phyloP scores from a whole-genome alignment of 2,329 filamentous ascomycete species.

The Byssothecium circinans region DNA sequence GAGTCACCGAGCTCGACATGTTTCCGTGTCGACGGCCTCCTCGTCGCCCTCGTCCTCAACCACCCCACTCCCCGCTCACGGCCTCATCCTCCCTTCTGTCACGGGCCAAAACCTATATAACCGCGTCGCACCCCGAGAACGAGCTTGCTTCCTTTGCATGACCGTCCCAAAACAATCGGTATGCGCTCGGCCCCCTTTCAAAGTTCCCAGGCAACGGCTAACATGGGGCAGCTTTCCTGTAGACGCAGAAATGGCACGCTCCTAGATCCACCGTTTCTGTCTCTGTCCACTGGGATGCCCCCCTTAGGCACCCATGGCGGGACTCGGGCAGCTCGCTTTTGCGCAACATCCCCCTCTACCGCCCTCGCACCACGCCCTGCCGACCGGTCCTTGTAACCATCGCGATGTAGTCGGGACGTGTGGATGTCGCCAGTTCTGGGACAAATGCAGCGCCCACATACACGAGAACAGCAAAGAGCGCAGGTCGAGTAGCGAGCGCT shows the following conservation, averaged over 20 bases:
- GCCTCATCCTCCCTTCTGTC: conserved; percentile 15
- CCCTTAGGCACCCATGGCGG: conserved; percentile 40
- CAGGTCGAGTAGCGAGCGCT: conserved; percentile 30
- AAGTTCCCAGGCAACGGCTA: conserved; percentile 25
- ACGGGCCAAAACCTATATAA: conserved; percentile 12
- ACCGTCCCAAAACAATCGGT: conserved; percentile 30
- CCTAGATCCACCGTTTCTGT: conserved; percentile 27
- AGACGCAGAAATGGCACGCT: conserved; percentile 32
- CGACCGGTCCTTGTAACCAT: conserved; percentile 57
- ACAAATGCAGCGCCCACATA: conserved; percentile 36
- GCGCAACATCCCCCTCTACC: conserved; percentile 17
- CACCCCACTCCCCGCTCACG: conserved; percentile 19
- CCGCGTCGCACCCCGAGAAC: conserved; percentile 14
- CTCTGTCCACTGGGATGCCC: conserved; percentile 35
- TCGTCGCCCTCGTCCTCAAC: conserved; percentile 13
- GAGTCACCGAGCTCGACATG: conserved; percentile 26
- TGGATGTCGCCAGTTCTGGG: conserved; percentile 59
- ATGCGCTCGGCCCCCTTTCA: conserved; percentile 28
- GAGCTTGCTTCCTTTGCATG: conserved; percentile 19
- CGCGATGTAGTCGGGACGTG: conserved; percentile 54
- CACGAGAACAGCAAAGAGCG: conserved; percentile 32
- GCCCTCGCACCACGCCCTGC: conserved; percentile 42
- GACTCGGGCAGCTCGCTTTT: conserved; percentile 27
- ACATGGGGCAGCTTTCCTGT: conserved; percentile 23
- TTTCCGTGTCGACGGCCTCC: conserved; percentile 26